A percentile compares a stretch with the other conserved stretches of the same genome.
phyloP scores from a whole-genome alignment of 441 rosid species.

The Euphorbia schlechtendalii region DNA sequence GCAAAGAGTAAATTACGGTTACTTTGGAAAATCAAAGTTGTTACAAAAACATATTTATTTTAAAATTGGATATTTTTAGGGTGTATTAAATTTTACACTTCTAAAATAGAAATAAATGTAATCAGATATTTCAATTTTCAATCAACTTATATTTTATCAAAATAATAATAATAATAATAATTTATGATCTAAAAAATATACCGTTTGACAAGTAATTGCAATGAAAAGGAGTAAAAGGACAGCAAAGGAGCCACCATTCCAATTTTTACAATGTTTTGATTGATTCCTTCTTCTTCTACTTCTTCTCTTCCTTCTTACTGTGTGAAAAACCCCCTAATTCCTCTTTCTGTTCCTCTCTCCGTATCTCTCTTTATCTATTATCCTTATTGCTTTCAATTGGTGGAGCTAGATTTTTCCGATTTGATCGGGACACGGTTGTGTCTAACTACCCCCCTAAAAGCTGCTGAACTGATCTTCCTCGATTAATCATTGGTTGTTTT shows the following conservation, averaged over 20 bases:
- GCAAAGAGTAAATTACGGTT: too few relatives aligned
- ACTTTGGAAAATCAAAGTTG: too few relatives aligned
- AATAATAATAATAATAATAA: background rate
- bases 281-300: slow-evolving; percentile 3
- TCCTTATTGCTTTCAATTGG: background rate
- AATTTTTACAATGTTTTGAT: background rate
- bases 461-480: background rate
- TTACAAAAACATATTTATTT: too few relatives aligned
- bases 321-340: background rate
- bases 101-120: too few relatives aligned
- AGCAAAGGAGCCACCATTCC: slow-evolving; percentile 3
- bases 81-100: too few relatives aligned
- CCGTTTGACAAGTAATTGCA: slow-evolving; percentile 4
- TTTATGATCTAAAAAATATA: background rate
- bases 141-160: too few relatives aligned
- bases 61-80: too few relatives aligned
- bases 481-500: background rate
- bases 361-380: background rate
- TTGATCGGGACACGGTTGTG: slow-evolving; percentile 1
- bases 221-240: slow-evolving; percentile 15
- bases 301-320: background rate
- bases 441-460: background rate
- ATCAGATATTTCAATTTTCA: too few relatives aligned
- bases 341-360: background rate
- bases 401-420: background rate